phyloP scores from a whole-genome alignment of 2,329 filamentous ascomycete species.

The Colletotrichum incanum region DNA sequence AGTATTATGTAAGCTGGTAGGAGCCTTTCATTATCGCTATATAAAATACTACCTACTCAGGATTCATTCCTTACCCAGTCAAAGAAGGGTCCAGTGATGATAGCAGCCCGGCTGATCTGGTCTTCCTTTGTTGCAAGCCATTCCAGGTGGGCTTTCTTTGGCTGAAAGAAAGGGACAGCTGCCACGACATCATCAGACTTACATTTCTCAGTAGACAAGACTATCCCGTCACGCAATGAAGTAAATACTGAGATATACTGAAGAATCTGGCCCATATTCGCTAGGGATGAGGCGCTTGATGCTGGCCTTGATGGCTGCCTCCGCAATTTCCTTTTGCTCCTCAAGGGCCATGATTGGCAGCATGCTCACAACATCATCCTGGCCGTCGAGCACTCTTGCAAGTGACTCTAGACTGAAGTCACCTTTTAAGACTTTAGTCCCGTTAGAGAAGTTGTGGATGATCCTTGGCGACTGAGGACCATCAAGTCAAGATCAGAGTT shows the following conservation, averaged over 20 bases:
- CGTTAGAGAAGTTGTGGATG: constrained; percentile 7
- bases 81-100: constrained; percentile 68
- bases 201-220: neutral
- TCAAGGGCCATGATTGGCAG: constrained; percentile 50
- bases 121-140: constrained; percentile 50
- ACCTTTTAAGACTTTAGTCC: constrained; percentile 12
- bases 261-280: constrained; percentile 63
- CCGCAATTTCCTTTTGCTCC: constrained; percentile 59
- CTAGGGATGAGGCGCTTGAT: constrained; percentile 68
- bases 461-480: constrained; percentile 11
- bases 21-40: too few relatives aligned
- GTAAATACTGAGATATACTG: constrained; percentile 46
- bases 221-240: neutral
- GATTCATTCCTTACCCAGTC: constrained; percentile 58
- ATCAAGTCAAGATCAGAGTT: constrained; percentile 22
- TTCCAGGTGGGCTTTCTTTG: constrained; percentile 17
- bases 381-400: constrained; percentile 29
- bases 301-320: constrained; percentile 67
- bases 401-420: constrained; percentile 17
- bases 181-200: neutral
- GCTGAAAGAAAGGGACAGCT: constrained; percentile 16
- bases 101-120: constrained; percentile 65
- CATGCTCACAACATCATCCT: constrained; percentile 54
- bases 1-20: neutral
- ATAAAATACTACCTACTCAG: neutral